Conservation (phyloP, 2,329 filamentous ascomycete species). For the Epicoccum sorghinum region DNA sequence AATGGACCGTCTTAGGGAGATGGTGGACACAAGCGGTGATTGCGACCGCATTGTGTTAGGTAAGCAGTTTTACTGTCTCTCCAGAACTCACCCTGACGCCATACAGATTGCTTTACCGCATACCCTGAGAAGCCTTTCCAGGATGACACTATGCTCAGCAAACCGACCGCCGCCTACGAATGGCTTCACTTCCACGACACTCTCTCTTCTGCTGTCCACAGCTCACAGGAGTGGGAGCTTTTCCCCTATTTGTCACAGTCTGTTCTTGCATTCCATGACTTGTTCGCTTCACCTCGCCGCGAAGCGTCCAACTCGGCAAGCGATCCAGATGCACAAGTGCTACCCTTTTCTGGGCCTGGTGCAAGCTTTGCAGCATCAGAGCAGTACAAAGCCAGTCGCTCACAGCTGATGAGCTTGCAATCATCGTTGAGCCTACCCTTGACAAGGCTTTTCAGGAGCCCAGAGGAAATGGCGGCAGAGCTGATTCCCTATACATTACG, state of each 20-base stretch:
- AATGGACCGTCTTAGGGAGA: slow-evolving; percentile 73
- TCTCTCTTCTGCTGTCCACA: slow-evolving; percentile 77
- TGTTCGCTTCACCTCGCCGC: slow-evolving; percentile 73
- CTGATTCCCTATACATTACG: slow-evolving; percentile 83
- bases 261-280: slow-evolving; percentile 84
- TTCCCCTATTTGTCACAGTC: slow-evolving; percentile 85
- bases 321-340: slow-evolving; percentile 52
- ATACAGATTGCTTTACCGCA: slow-evolving; percentile 75
- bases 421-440: slow-evolving; percentile 73
- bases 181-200: slow-evolving; percentile 95
- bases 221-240: slow-evolving; percentile 92
- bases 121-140: slow-evolving; percentile 90
- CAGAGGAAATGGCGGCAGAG: slow-evolving; percentile 78
- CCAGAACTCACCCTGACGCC: slow-evolving; percentile 15
- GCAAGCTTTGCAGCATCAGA: slow-evolving; percentile 85
- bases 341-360: slow-evolving; percentile 80
- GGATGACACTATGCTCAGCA: slow-evolving; percentile 88
- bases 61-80: slow-evolving; percentile 20
- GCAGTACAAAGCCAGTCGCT: slow-evolving; percentile 76
- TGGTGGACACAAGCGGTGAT: slow-evolving; percentile 80
- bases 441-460: slow-evolving; percentile 77
- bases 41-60: slow-evolving; percentile 75
- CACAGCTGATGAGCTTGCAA: slow-evolving; percentile 75
- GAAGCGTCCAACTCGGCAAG: slow-evolving; percentile 51
- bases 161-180: slow-evolving; percentile 85